phyloP scores from a whole-genome alignment of 495 filamentous ascomycete species.

The Hyaloscypha finlandica region DNA sequence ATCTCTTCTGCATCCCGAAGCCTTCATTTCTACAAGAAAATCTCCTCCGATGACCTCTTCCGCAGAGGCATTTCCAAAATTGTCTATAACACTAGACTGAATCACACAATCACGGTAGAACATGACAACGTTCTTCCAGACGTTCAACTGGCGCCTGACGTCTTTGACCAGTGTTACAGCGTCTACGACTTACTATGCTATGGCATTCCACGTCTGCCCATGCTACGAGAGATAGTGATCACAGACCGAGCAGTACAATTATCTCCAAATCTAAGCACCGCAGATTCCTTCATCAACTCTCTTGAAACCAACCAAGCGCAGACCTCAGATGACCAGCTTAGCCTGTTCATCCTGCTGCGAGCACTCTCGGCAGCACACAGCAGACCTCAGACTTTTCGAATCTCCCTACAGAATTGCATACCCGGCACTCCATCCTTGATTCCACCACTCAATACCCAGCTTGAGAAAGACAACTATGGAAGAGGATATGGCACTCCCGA shows the following conservation, averaged over 20 bases:
- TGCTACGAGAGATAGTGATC: background rate
- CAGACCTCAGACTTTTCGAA: background rate
- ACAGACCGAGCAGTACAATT: background rate
- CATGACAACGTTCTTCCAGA: background rate
- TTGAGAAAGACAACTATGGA: background rate
- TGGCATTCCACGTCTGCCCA: background rate
- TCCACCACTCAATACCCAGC: background rate
- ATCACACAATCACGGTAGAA: background rate
- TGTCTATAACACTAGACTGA: background rate
- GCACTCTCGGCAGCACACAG: background rate
- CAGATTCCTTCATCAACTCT: background rate
- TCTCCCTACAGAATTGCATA: background rate
- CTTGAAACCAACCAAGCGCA: background rate
- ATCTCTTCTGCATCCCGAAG: background rate
- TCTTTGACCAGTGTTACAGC: background rate
- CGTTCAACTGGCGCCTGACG: background rate
- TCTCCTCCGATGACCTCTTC: conserved; percentile 5
- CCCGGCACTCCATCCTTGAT: background rate
- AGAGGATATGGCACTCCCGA: background rate
- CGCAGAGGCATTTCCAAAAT: background rate
- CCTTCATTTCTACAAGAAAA: background rate
- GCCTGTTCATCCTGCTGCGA: conserved; percentile 1
- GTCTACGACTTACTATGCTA: background rate
- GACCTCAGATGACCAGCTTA: background rate
- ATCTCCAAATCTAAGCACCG: background rate